Conservation (phyloP, 2,329 filamentous ascomycete genomes). For the Fusarium lyarnte region DNA sequence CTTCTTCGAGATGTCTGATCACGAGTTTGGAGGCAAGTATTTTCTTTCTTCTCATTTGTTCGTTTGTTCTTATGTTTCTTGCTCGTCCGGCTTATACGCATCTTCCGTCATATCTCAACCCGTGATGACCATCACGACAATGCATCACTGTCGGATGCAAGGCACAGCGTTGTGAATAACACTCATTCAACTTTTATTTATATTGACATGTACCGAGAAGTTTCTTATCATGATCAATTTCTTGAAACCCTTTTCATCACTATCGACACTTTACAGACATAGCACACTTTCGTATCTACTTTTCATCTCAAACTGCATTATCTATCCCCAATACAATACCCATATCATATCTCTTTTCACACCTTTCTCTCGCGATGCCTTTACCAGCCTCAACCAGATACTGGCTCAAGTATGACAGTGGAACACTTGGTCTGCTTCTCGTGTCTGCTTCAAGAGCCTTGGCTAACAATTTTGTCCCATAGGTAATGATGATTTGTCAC, state of each 20-base stretch:
- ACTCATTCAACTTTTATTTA: not conserved
- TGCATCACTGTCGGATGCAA: slow-evolving; percentile 23
- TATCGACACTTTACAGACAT: not conserved
- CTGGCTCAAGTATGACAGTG: slow-evolving; percentile 41
- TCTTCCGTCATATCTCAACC: not conserved
- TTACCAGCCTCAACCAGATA: slow-evolving; percentile 41
- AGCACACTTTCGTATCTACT: not conserved
- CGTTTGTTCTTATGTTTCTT: not conserved
- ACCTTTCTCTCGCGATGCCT: slow-evolving; percentile 23
- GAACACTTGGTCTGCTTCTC: slow-evolving; percentile 29
- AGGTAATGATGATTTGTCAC: slow-evolving; percentile 71
- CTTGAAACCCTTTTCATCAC: not conserved
- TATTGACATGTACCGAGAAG: not conserved
- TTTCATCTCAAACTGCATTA: slow-evolving; percentile 17
- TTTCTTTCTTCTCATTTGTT: slow-evolving; percentile 12
- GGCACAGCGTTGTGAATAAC: not conserved
- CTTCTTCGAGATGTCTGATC: slow-evolving; percentile 66
- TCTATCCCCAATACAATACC: not conserved
- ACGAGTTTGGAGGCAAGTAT: slow-evolving; percentile 70
- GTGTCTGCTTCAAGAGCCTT: not conserved
- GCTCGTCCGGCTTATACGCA: not conserved
- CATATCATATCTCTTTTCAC: not conserved
- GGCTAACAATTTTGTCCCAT: slow-evolving; percentile 47
- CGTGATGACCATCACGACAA: slow-evolving; percentile 6
- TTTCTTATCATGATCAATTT: not conserved